phyloP scores from a whole-genome alignment of 768 basidiomycete species.

The Termitomyces sp. region DNA sequence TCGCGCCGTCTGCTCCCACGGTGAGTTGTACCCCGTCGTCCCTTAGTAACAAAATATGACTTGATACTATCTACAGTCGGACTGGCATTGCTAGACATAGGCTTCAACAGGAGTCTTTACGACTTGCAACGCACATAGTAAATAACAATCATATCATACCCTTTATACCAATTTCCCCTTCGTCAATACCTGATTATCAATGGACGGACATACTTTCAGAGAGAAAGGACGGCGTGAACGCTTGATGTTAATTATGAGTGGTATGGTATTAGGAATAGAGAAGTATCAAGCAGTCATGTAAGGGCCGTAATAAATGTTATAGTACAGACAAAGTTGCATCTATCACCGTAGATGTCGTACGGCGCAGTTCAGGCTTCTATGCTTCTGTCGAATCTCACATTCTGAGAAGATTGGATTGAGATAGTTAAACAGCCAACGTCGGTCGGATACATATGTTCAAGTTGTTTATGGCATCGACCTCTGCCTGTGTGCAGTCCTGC shows the following conservation, averaged over 20 bases:
- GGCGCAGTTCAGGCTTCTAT: neutral
- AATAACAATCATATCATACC: no score
- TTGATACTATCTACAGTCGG: neutral
- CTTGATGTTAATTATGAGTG: no score
- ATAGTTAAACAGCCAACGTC: constrained; percentile 2
- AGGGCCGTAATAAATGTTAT: neutral
- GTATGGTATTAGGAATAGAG: no score
- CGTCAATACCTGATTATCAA: neutral
- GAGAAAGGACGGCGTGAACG: neutral
- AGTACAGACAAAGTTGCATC: neutral
- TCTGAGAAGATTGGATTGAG: neutral
- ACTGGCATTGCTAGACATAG: constrained; percentile 8
- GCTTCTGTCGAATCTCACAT: neutral
- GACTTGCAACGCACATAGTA: neutral
- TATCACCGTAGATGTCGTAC: neutral
- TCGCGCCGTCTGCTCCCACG: constrained; percentile 21
- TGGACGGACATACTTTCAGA: neutral
- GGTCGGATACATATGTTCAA: neutral
- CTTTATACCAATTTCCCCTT: neutral
- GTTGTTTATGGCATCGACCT: no score
- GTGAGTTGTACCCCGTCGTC: constrained; percentile 18
- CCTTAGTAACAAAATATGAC: neutral
- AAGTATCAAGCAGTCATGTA: no score
- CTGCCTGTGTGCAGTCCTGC: neutral
- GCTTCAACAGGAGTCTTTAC: neutral